Conservation (phyloP, 495 filamentous ascomycete genomes). For the Lophium mytilinum region DNA sequence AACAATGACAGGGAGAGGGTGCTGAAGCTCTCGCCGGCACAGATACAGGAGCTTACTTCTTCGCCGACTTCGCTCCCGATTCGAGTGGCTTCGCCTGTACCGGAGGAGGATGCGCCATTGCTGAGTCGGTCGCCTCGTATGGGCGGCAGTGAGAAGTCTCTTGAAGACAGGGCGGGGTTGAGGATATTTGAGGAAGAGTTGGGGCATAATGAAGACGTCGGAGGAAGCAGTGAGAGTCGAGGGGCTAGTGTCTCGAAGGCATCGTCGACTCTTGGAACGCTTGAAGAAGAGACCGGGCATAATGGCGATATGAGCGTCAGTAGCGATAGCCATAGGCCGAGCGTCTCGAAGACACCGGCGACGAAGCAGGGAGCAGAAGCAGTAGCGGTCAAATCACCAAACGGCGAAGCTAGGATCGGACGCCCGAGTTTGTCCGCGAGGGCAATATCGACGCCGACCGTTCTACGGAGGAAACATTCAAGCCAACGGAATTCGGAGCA, state of each 20-base stretch:
- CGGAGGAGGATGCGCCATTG: conserved; percentile 11
- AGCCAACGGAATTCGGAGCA: conserved; percentile 9
- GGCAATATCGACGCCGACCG: conserved; percentile 32
- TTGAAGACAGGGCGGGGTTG: not conserved
- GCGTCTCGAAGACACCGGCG: not conserved
- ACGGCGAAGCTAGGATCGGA: conserved; percentile 12
- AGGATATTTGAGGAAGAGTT: not conserved
- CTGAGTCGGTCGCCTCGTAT: not conserved
- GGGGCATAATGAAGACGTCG: not conserved
- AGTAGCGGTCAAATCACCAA: conserved; percentile 10
- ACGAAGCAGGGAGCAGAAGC: conserved; percentile 15
- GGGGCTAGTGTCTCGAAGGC: conserved; percentile 1
- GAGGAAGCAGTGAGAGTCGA: not conserved
- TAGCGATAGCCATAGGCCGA: not conserved
- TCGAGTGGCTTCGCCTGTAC: conserved; percentile 21
- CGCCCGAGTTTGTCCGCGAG: conserved; percentile 28
- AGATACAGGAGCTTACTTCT: conserved; percentile 47
- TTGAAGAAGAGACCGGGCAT: not conserved
- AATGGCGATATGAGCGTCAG: not conserved
- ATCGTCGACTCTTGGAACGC: not conserved
- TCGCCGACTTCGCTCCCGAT: conserved; percentile 41
- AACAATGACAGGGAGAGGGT: conserved; percentile 27
- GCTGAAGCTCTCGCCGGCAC: conserved; percentile 48
- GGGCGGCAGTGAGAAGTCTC: not conserved
- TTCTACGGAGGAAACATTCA: conserved; percentile 33